Evolutionary conservation across 805 yeast species (phyloP).

Genomic region (Lipomyces orientalis): DNA sequence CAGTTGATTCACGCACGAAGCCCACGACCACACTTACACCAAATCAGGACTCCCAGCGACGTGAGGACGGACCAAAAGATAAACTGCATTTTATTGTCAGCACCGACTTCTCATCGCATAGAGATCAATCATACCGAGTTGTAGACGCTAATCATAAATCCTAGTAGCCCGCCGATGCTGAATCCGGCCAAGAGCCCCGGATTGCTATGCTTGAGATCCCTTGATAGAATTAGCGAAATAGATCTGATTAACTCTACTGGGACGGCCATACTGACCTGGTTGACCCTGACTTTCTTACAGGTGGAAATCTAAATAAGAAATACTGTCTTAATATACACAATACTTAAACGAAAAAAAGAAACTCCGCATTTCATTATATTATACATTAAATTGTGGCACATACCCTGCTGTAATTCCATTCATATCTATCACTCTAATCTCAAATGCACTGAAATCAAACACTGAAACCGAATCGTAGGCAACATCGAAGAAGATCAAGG

Average conservation of each 20-base stretch:
- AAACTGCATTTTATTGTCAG: conserved; percentile 50
- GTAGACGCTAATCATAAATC: conserved; percentile 47
- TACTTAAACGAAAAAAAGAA: background rate
- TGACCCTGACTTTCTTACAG: conserved; percentile 12
- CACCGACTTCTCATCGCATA: background rate
- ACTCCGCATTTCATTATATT: background rate
- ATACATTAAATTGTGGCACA: conserved; percentile 33
- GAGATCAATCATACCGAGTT: conserved; percentile 48
- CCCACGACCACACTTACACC: conserved; percentile 56
- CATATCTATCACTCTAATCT: conserved; percentile 50
- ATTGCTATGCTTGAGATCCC: conserved; percentile 11
- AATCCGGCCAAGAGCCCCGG: conserved; percentile 30
- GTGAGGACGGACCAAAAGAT: conserved; percentile 86
- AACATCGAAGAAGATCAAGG: conserved; percentile 79
- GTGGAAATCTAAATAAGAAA: conserved; percentile 15
- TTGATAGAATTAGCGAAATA: conserved; percentile 9
- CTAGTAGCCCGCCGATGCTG: conserved; percentile 36
- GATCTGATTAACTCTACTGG: background rate
- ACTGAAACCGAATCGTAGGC: conserved; percentile 83
- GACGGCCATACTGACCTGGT: conserved; percentile 1
- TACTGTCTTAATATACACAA: conserved; percentile 15
- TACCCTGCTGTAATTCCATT: conserved; percentile 41
- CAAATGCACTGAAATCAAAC: conserved; percentile 69
- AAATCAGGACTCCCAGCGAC: conserved; percentile 80
- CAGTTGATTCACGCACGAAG: background rate